Evolutionary conservation across 2,329 filamentous ascomycete species (phyloP), one percentile per base, ranked within the genome.

Genomic region (Hypoxylon sp.): DNA sequence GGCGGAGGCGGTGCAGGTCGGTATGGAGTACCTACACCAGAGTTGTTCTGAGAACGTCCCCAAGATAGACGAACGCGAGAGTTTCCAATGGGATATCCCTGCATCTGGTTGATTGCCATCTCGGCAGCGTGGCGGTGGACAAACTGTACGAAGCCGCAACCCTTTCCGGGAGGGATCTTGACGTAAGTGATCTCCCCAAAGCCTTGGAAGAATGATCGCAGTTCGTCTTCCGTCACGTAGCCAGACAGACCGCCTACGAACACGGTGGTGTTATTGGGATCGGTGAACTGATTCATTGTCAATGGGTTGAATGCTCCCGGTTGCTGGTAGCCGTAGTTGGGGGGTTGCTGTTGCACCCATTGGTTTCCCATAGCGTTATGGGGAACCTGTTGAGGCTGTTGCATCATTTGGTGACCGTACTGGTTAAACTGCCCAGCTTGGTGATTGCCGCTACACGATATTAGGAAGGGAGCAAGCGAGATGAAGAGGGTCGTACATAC

Each of bases 31-130:
- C 95, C 95, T 64, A 97, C 95, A 60, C 95, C 95, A 66, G 94
- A 98, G 85, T 99, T 99, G 88, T 98, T 99, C 85, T 99, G 95
- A 57, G 92, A 96, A 69, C 95, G 92, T 68, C 95, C 95, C 95
- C 95, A 99, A 78, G 93, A 97, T 71, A 99, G 87, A 74, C 95
- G 93, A 63, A 99, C 95, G 70, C 95, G 93, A 48, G 94, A 98
- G 85, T 99, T 99, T 58, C 95, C 95, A 74, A 99, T 99, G 22
- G 95, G 95, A 78, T 99, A 99, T 65, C 95, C 95, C 82, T 99
- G 95, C 95, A 99, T 99, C 82, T 99, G 95, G 83, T 99, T 99
- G 87, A 99, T 99, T 71, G 95, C 95, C 95, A 99, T 99, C 83
- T 99, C 95, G 13, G 95, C 95, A 55, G 95, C 95, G 75, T 99